Conservation (phyloP, 805 yeast genomes). For the Candida boleticola region DNA sequence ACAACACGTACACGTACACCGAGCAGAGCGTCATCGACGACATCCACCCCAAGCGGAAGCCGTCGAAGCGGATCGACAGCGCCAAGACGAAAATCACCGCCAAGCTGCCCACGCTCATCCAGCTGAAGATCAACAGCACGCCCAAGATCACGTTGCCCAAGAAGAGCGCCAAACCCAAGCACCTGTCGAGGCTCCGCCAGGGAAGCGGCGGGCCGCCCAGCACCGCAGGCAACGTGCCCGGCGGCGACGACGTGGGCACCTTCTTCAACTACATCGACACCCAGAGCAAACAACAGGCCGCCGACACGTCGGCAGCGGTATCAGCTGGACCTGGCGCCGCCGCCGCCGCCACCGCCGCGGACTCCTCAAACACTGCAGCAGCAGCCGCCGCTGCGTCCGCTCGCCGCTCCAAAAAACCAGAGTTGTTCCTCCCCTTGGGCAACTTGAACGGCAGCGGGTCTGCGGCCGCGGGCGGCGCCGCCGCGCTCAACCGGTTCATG, state of each 20-base stretch:
- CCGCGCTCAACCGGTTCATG: conserved; percentile 6
- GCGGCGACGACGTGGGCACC: neutral
- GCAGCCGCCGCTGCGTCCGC: too few species aligned
- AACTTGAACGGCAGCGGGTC: conserved; percentile 9
- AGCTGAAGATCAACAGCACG: neutral
- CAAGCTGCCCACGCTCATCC: conserved; percentile 1
- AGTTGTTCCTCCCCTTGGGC: conserved; percentile 26
- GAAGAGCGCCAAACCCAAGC: conserved; percentile 1
- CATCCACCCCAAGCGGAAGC: conserved; percentile 4
- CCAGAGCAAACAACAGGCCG: neutral
- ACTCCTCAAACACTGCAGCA: too few species aligned
- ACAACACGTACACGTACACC: neutral
- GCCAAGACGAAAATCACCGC: conserved; percentile 1
- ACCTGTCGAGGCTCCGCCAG: neutral
- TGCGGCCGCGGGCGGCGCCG: neutral
- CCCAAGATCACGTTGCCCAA: conserved; percentile 1
- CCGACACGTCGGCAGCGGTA: neutral
- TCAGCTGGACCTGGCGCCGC: neutral
- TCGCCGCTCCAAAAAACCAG: conserved; percentile 23
- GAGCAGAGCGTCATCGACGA: neutral
- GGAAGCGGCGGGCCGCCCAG: too few species aligned
- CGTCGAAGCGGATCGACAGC: neutral
- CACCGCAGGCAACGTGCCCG: neutral
- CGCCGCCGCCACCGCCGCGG: too few species aligned
- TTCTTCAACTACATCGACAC: neutral